A percentile compares a stretch with the other conserved stretches of the same genome.
phyloP scores from a whole-genome alignment of 2,329 filamentous ascomycete species.

The Hypomyces perniciosus region DNA sequence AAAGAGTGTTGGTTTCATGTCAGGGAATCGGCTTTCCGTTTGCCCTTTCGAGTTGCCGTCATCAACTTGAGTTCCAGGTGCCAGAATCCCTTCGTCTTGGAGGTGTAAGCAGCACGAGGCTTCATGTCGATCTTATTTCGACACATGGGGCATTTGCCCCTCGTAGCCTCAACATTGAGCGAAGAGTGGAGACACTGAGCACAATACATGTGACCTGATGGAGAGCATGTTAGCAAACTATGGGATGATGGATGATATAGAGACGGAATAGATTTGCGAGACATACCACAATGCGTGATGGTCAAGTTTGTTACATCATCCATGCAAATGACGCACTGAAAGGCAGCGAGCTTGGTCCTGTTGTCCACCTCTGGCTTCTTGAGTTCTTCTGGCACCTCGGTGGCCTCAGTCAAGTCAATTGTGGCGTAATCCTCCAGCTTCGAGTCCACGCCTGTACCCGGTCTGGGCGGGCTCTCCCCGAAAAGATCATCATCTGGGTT shows the following conservation, averaged over 20 bases:
- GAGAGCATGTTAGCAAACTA: constrained; percentile 13
- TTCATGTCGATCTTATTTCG: constrained; percentile 51
- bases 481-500: constrained; percentile 24
- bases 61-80: constrained; percentile 58
- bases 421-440: constrained; percentile 21
- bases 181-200: constrained; percentile 56
- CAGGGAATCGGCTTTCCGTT: constrained; percentile 29
- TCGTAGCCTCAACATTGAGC: constrained; percentile 49
- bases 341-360: constrained; percentile 46
- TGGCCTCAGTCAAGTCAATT: constrained; percentile 34
- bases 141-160: constrained; percentile 58
- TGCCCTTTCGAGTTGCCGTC: constrained; percentile 49
- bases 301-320: constrained; percentile 53
- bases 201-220: constrained; percentile 58
- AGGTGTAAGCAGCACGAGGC: constrained; percentile 33
- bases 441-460: constrained; percentile 13
- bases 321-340: constrained; percentile 65
- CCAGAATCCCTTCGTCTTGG: constrained; percentile 49
- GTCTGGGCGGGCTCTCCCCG: constrained; percentile 16
- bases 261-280: neutral
- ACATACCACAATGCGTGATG: constrained; percentile 61
- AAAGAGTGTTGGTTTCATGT: constrained; percentile 16
- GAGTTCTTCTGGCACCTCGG: constrained; percentile 39
- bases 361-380: constrained; percentile 42
- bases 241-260: neutral